Conservation (phyloP, 257 asterid species). For the Verbena officinalis region DNA sequence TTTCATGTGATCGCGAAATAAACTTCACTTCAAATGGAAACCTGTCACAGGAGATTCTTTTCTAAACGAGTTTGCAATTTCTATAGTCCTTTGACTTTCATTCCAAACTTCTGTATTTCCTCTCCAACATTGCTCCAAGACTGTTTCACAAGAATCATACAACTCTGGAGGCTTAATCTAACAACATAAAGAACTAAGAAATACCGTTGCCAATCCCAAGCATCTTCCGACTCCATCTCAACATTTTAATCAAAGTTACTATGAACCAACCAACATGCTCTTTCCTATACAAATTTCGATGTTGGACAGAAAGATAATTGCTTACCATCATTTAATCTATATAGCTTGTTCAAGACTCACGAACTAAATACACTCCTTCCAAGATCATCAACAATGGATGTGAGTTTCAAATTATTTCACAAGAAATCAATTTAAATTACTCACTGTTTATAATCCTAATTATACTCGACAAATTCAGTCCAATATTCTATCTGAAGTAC, state of each 20-base stretch:
- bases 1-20: slow-evolving; percentile 8
- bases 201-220: slow-evolving; percentile 1
- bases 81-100: neutral
- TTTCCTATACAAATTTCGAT: slow-evolving; percentile 15
- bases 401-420: neutral
- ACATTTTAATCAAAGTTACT: neutral
- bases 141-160: neutral
- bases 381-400: neutral
- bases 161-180: neutral
- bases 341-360: neutral
- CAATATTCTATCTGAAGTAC: slow-evolving; percentile 7
- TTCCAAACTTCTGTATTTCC: slow-evolving; percentile 13
- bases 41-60: neutral
- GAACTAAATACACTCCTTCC: neutral
- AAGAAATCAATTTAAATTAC: slow-evolving; percentile 16
- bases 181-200: neutral
- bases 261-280: neutral
- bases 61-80: neutral
- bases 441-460: neutral
- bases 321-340: neutral
- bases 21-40: neutral
- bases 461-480: neutral
- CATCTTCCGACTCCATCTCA: slow-evolving; percentile 11
- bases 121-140: slow-evolving; percentile 2
- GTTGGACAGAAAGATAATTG: neutral